Evolutionary conservation across 306 rosid genomes (phyloP).

Genomic region (Prunus dulcis): DNA sequence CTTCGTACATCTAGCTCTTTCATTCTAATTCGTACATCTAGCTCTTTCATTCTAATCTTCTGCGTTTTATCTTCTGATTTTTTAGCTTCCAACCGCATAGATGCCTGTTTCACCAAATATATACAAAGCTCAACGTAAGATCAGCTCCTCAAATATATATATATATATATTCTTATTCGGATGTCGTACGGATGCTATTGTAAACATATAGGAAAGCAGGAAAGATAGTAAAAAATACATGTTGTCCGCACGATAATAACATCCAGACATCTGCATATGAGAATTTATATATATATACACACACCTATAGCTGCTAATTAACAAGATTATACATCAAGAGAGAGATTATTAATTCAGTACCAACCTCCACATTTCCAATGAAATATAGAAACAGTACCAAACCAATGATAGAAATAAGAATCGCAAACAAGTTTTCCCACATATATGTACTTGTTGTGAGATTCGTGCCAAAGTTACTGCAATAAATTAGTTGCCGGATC

Average conservation of each 20-base stretch:
- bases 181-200: too few relatives aligned
- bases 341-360: neutral
- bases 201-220: too few relatives aligned
- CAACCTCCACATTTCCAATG: slow-evolving; percentile 27
- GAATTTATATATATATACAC: too few relatives aligned
- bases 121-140: neutral
- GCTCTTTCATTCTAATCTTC: slow-evolving; percentile 9
- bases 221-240: too few relatives aligned
- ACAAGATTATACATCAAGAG: too few relatives aligned
- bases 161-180: too few relatives aligned
- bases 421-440: slow-evolving; percentile 28
- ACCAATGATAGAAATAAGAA: slow-evolving; percentile 11
- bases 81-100: slow-evolving; percentile 9
- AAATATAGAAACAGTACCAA: slow-evolving; percentile 19
- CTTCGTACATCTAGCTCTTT: neutral
- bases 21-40: neutral
- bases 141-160: too few relatives aligned
- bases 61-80: neutral
- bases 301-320: too few relatives aligned
- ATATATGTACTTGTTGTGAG: slow-evolving; percentile 23
- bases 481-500: neutral
- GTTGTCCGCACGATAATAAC: too few relatives aligned
- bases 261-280: too few relatives aligned
- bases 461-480: slow-evolving; percentile 26
- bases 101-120: neutral